Evolutionary conservation across 2,329 filamentous ascomycete genomes (phyloP).

Genomic region (Claviceps sp.): DNA sequence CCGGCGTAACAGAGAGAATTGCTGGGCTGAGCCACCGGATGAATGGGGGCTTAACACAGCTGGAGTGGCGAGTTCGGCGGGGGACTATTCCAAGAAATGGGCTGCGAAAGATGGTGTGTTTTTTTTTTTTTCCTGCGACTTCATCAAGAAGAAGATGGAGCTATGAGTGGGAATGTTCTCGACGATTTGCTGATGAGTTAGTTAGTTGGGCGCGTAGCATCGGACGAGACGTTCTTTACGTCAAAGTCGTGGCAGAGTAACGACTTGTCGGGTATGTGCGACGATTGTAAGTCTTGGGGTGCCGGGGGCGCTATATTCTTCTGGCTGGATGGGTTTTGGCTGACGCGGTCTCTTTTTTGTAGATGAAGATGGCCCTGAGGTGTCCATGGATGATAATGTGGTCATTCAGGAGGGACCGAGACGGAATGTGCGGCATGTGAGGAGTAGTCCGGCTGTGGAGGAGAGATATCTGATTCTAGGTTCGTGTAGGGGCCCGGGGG

Average conservation of each 20-base stretch:
- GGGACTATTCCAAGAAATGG: neutral
- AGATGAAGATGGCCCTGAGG: neutral
- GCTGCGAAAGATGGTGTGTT: neutral
- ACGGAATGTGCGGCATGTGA: neutral
- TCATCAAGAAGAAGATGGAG: no score
- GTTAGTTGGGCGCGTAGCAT: neutral
- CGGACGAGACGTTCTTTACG: slow-evolving; percentile 1
- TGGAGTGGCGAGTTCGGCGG: neutral
- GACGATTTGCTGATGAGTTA: neutral
- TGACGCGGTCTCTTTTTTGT: no score
- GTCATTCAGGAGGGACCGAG: slow-evolving; percentile 3
- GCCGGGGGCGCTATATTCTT: no score
- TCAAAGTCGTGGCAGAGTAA: neutral
- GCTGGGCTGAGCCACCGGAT: neutral
- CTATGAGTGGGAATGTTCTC: no score
- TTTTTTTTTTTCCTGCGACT: neutral
- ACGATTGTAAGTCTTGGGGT: no score
- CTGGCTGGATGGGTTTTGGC: no score
- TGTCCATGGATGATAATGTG: neutral
- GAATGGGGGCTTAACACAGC: slow-evolving; percentile 1
- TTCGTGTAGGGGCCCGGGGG: neutral
- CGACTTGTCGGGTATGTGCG: neutral
- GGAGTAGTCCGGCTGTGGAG: neutral
- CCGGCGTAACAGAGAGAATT: neutral
- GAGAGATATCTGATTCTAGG: neutral